Evolutionary conservation across 305 asterid genomes (phyloP), one percentile per base, ranked within the genome.

Genomic region (Vinca major): DNA sequence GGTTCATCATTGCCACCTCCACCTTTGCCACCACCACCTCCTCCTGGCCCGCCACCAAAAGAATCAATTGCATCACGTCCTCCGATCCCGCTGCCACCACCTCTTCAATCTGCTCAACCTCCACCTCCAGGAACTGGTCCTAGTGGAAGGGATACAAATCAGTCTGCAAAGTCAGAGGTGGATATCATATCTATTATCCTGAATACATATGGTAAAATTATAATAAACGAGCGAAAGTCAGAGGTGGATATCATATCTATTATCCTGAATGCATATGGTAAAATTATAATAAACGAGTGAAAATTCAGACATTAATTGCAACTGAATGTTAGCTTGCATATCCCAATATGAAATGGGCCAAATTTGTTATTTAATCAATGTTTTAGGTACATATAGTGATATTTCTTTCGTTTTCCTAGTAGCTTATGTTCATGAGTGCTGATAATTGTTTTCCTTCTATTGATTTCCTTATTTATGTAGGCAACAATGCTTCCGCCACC

Each of bases 11-110:
- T 83, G 79, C 82, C 93, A 67, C 86, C 84, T 39, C 91, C 88
- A 41, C 97, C 84, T 19, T 56, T 74, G 69, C 95, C 95, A 33
- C 99, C 96, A 3, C 87, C 96, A 13, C 96, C 93, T 9, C 97
- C 96, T 68, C 95, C 97, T 60, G 96, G 97, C 4, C 95, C 96
- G 72, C 91, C 96, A 7, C 92, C 95, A 36, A 90, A 85, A 78
- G 96, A 89, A 77, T 77, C 83, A 61, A 77, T 81, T 69, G 77
- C 80, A 73, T 80, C 37, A 79, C 86, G 71, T 41, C 76, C 79
- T 49, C 73, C 86, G 54, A 83, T 82, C 72, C 92, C 95, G 67
- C 92, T 92, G 19, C 89, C 95, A 20, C 88, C 84, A 20, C 81
- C 80, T 16, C 70, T 64, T 71, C 87, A 73, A 63, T 76, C 95